Conservation (phyloP, 768 basidiomycete genomes). For the Leccinellum rugosiceps region DNA sequence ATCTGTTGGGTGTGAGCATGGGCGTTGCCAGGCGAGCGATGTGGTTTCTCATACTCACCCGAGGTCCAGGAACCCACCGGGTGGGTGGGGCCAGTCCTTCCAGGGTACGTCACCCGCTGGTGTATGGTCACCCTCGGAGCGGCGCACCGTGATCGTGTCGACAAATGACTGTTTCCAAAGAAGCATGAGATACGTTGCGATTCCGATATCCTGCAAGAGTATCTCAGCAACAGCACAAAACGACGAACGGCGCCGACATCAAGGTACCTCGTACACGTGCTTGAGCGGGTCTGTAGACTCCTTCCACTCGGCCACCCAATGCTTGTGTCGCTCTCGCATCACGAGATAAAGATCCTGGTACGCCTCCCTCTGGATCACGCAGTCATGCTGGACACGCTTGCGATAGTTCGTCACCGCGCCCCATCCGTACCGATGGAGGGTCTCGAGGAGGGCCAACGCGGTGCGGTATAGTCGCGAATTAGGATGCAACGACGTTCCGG, state of each 20-base stretch:
- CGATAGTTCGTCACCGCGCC: conserved; percentile 78
- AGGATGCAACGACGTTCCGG: conserved; percentile 43
- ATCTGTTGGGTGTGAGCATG: conserved; percentile 26
- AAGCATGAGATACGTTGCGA: conserved; percentile 89
- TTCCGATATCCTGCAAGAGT: conserved; percentile 76
- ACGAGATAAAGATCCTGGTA: conserved; percentile 91
- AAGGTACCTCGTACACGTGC: conserved; percentile 81
- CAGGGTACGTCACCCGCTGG: conserved; percentile 41
- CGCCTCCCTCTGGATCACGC: conserved; percentile 64
- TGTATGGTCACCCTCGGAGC: neutral
- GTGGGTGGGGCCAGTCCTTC: conserved; percentile 74
- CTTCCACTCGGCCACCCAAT: conserved; percentile 70
- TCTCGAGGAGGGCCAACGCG: conserved; percentile 74
- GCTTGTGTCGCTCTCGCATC: conserved; percentile 82
- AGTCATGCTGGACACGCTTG: conserved; percentile 85
- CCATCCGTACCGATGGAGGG: conserved; percentile 86
- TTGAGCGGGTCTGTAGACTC: conserved; percentile 85
- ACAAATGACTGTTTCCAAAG: conserved; percentile 80
- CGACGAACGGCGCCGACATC: neutral
- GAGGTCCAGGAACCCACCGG: conserved; percentile 84
- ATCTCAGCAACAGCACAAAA: neutral
- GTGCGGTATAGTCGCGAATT: conserved; percentile 77
- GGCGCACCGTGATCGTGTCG: neutral
- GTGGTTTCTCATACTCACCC: conserved; percentile 49
- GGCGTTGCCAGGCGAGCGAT: neutral